A percentile compares a stretch with the other conserved stretches of the same genome.
phyloP scores from a whole-genome alignment of 495 filamentous ascomycete species.

The Penicillium goetzii region DNA sequence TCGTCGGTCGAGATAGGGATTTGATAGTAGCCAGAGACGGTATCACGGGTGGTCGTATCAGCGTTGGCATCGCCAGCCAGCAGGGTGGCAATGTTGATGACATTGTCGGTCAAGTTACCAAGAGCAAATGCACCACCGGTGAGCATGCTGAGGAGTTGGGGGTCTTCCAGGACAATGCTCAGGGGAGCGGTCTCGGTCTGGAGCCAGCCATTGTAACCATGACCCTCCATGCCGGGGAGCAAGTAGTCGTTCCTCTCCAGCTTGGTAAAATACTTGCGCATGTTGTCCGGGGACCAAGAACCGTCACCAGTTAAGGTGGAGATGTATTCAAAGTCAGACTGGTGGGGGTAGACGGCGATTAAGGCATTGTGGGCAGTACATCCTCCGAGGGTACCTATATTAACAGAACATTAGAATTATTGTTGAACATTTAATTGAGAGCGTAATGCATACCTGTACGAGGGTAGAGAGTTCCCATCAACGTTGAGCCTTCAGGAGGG shows the following conservation, averaged over 20 bases:
- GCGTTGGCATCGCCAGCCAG: conserved; percentile 58
- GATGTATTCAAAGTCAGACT: conserved; percentile 53
- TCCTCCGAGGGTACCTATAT: conserved; percentile 45
- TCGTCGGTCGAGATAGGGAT: conserved; percentile 54
- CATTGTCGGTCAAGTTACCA: conserved; percentile 44
- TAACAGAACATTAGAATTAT: neutral
- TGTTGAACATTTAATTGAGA: neutral
- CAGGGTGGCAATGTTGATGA: conserved; percentile 46
- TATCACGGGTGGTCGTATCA: conserved; percentile 42
- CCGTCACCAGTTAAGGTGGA: conserved; percentile 46
- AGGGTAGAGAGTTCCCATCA: conserved; percentile 50
- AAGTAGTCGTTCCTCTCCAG: conserved; percentile 60
- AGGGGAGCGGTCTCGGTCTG: conserved; percentile 51
- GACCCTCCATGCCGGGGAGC: conserved; percentile 43
- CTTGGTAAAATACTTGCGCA: conserved; percentile 45
- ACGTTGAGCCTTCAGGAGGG: conserved; percentile 42
- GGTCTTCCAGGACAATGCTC: conserved; percentile 52
- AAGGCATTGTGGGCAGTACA: conserved; percentile 53
- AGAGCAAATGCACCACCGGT: conserved; percentile 56
- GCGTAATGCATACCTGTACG: conserved; percentile 28
- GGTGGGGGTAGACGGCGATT: conserved; percentile 43
- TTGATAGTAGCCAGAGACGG: conserved; percentile 51
- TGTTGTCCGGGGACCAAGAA: conserved; percentile 47
- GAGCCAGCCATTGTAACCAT: conserved; percentile 63
- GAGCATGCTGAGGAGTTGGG: conserved; percentile 54